Conservation (phyloP, 2,329 filamentous ascomycete genomes). For the Cordyceps tenuipes region DNA sequence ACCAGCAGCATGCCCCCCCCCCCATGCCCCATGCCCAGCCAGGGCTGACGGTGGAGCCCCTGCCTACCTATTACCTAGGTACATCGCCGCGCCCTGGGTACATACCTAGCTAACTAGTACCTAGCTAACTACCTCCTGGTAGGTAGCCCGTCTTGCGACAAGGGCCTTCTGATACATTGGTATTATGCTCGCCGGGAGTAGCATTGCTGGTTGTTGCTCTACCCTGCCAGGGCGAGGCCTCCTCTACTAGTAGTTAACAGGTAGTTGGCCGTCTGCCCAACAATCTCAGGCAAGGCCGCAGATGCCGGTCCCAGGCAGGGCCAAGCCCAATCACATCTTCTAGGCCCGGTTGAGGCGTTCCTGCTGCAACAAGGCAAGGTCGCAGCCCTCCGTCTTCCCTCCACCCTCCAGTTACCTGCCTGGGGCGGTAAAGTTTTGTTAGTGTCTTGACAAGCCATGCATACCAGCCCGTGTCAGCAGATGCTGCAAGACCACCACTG, state of each 20-base stretch:
- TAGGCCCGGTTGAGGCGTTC: background rate
- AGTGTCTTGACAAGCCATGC: background rate
- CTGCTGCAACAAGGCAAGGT: too few relatives aligned
- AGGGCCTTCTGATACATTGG: too few relatives aligned
- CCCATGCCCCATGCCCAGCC: conserved; percentile 3
- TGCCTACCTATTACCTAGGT: too few relatives aligned
- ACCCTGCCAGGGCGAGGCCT: background rate
- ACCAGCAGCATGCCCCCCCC: too few relatives aligned
- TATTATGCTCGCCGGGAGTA: too few relatives aligned
- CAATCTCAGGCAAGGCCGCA: background rate
- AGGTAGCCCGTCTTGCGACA: background rate
- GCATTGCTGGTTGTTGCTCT: background rate
- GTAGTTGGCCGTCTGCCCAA: background rate
- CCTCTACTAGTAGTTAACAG: too few relatives aligned
- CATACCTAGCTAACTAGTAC: too few relatives aligned
- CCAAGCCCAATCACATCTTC: background rate
- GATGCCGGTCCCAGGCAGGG: background rate
- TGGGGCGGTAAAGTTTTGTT: background rate
- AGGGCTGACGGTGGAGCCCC: conserved; percentile 9
- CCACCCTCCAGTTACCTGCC: background rate
- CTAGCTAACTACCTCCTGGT: too few relatives aligned
- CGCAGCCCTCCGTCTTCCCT: too few relatives aligned
- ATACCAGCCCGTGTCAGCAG: conserved; percentile 1
- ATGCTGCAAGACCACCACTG: background rate
- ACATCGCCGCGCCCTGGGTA: too few relatives aligned